Percentiles rank a stretch among this genome's conserved stretches.
Evolutionary conservation across 148 eudicot species (phyloP).

Genomic region (Bassia scoparia): DNA sequence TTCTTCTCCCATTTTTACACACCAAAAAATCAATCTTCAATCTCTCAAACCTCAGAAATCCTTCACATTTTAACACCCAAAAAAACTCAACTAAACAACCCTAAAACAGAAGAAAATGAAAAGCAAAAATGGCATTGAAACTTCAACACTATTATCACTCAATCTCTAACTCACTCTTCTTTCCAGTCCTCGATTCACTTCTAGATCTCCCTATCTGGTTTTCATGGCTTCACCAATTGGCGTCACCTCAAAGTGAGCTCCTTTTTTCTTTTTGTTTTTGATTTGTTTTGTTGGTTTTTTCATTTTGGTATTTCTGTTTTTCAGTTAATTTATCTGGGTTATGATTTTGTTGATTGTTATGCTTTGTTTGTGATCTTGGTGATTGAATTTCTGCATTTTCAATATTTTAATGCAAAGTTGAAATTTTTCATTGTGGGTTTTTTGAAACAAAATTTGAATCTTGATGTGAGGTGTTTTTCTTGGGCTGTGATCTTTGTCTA

Average conservation of each 20-base stretch:
- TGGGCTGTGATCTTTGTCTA: not conserved
- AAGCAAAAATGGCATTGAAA: constrained; percentile 33
- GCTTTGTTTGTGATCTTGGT: not conserved
- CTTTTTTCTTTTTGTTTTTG: not conserved
- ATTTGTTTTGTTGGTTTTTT: not conserved
- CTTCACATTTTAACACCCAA: not conserved
- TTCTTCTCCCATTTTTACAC: not conserved
- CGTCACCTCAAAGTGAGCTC: constrained; percentile 28
- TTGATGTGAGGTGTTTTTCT: no score
- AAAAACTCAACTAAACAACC: not conserved
- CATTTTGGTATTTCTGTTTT: constrained; percentile 13
- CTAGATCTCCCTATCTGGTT: constrained; percentile 31
- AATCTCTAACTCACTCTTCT: constrained; percentile 10
- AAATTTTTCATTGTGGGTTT: not conserved
- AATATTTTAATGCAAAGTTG: not conserved
- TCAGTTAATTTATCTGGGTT: constrained; percentile 6
- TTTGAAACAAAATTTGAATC: no score
- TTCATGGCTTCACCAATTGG: constrained; percentile 36
- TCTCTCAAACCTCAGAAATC: not conserved
- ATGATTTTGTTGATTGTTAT: not conserved
- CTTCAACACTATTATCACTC: constrained; percentile 22
- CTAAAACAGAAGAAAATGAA: not conserved
- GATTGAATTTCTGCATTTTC: not conserved
- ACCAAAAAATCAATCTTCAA: not conserved
- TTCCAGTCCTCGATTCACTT: constrained; percentile 19